phyloP scores from a whole-genome alignment of 228 moss, liverwort and hornwort genomes.

The Sphagnum magellanicum region DNA sequence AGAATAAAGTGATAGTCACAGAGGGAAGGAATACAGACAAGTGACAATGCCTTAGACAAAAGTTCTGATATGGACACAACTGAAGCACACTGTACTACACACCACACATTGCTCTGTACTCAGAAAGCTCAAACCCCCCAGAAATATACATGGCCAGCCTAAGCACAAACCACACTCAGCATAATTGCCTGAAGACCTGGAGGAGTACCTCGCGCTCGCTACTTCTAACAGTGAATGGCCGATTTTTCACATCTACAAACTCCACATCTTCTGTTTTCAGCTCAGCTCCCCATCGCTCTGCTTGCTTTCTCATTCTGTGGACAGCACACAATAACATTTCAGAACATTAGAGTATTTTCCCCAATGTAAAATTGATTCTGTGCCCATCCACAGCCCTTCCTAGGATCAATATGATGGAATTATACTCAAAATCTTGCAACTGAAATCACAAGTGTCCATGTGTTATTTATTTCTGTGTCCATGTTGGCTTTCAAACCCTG shows the following conservation, averaged over 20 bases:
- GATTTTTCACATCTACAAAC: slow-evolving; percentile 61
- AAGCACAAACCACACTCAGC: background rate
- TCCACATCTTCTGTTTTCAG: slow-evolving; percentile 92
- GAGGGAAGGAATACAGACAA: background rate
- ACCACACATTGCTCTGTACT: no score
- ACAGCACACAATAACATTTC: slow-evolving; percentile 5
- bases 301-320: slow-evolving; percentile 90
- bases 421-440: background rate
- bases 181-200: background rate
- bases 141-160: no score
- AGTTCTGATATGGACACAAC: no score
- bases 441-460: background rate
- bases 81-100: no score
- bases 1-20: background rate
- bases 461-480: background rate
- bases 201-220: slow-evolving; percentile 71
- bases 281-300: slow-evolving; percentile 95
- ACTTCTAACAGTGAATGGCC: slow-evolving; percentile 90
- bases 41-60: background rate
- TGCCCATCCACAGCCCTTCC: background rate
- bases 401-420: no score
- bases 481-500: background rate
- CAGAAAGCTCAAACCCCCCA: no score
- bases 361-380: background rate
- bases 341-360: background rate